Percentiles rank a stretch among this genome's conserved stretches.
These are phyloP conservation scores for Tanacetum coccineum DNA, from an alignment of 129 eudicot genomes.

Conservation along the genomic window DNA sequence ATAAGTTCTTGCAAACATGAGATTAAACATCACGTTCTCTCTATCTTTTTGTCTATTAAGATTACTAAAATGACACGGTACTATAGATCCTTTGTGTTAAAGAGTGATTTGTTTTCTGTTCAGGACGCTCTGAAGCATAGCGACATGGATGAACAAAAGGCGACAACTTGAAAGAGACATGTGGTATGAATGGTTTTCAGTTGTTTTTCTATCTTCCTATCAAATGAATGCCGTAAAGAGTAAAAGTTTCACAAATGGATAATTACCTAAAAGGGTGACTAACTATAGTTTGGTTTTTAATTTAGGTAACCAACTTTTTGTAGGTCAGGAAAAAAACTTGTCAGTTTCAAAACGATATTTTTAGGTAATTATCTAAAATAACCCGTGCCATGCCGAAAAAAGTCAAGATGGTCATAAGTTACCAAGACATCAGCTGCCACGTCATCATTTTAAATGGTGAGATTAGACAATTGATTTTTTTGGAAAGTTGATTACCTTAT, in stretches of 20 bases:
- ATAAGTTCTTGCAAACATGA: background rate
- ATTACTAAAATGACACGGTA: background rate
- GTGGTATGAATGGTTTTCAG: constrained; percentile 14
- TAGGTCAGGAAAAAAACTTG: too few relatives aligned
- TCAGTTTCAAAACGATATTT: too few relatives aligned
- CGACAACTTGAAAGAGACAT: constrained; percentile 6
- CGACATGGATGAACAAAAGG: constrained; percentile 9
- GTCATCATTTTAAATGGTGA: too few relatives aligned
- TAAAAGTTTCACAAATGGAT: background rate
- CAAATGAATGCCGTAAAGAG: too few relatives aligned
- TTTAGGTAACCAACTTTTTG: too few relatives aligned
- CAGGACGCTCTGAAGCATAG: constrained; percentile 19
- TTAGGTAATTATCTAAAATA: too few relatives aligned
- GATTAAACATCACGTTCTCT: background rate
- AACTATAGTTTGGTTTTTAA: too few relatives aligned
- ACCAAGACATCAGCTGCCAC: too few relatives aligned
- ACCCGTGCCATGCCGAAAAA: too few relatives aligned
- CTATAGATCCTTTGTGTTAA: background rate
- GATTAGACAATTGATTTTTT: too few relatives aligned
- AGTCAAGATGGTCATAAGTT: too few relatives aligned
- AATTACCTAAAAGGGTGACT: background rate
- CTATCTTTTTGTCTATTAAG: background rate
- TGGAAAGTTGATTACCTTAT: too few relatives aligned
- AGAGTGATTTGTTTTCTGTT: background rate
- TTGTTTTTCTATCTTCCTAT: background rate